Evolutionary conservation across 306 rosid genomes (phyloP), one percentile per base, ranked within the genome.

Genomic region (Betula pendula): DNA sequence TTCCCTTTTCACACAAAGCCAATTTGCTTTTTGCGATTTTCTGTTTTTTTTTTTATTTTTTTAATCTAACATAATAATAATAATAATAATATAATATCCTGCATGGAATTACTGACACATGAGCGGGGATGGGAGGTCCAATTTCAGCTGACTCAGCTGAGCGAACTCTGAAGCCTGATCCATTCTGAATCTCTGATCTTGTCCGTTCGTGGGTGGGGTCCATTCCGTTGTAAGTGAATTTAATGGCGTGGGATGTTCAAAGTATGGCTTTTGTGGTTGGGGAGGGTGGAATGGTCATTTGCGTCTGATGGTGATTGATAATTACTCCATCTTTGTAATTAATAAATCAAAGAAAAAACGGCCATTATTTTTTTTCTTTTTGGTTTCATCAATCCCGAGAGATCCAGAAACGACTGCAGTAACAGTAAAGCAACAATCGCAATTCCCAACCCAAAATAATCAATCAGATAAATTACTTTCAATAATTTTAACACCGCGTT

Each of bases 151-250:
- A 76, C 79, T 69, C 75, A 16, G 65, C 83, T 60, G 85, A 80
- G 70, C 78, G 44, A 78, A 42, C 65, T 76, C 75, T 82, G 55
- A 75, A 65, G 51, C 73, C 78, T 82, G 84, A 75, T 80, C 38
- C 42, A 38, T n/a, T n/a, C n/a, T n/a, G 8, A 38, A 3, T 35
- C 3, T 71, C 75, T 75, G 55, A 60, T 83, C 80, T 73, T 71
- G 71, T 83, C 81, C 78, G 59, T 71, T 60, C 74, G 3, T 8
- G 56, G 88, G 89, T 79, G 91, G 93, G 89, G 83, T 83, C 93
- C 80, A 87, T 75, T 74, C 55, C 81, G 87, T 87, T 80, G 73
- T 75, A 6, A 60, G 52, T 38, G 43, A 72, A 47, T 29, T 77
- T 75, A 66, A 69, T 69, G 82, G 79, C 5, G 82, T 74, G 88